Evolutionary conservation across 2,329 filamentous ascomycete species (phyloP).

Genomic region (Didymella arachidicola): DNA sequence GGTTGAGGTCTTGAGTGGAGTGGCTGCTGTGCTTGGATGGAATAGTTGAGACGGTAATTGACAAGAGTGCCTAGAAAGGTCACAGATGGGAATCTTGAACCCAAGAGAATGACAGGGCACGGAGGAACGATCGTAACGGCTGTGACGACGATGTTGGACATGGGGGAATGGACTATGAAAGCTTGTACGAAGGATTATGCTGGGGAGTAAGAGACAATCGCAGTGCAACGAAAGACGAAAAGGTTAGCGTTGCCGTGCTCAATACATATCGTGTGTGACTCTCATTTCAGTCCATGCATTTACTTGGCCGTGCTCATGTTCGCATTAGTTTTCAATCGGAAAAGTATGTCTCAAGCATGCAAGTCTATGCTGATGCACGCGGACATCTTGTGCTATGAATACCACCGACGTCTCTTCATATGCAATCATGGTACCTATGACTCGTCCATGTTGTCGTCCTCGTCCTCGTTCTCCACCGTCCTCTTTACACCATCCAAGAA

Average conservation of each 20-base stretch:
- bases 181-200: too few species aligned
- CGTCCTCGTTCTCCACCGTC: conserved; percentile 66
- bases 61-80: too few species aligned
- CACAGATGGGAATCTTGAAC: too few species aligned
- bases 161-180: not conserved
- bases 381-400: not conserved
- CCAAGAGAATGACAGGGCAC: not conserved
- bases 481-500: conserved; percentile 90
- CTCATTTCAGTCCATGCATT: not conserved
- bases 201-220: not conserved
- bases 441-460: conserved; percentile 46
- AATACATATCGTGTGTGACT: not conserved
- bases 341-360: not conserved
- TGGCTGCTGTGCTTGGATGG: not conserved
- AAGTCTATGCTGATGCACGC: not conserved
- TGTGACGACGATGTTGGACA: too few species aligned
- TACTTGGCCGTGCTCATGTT: conserved; percentile 3
- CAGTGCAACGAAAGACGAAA: not conserved
- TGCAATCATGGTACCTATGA: conserved; percentile 23
- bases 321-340: conserved; percentile 7
- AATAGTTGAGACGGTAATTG: not conserved
- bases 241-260: not conserved
- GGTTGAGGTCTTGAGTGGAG: conserved; percentile 30
- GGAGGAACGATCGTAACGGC: not conserved
- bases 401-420: not conserved